These are phyloP conservation scores for Otatea glauca DNA, from an alignment of 176 grass and related monocot species.

Conservation along the genomic window DNA sequence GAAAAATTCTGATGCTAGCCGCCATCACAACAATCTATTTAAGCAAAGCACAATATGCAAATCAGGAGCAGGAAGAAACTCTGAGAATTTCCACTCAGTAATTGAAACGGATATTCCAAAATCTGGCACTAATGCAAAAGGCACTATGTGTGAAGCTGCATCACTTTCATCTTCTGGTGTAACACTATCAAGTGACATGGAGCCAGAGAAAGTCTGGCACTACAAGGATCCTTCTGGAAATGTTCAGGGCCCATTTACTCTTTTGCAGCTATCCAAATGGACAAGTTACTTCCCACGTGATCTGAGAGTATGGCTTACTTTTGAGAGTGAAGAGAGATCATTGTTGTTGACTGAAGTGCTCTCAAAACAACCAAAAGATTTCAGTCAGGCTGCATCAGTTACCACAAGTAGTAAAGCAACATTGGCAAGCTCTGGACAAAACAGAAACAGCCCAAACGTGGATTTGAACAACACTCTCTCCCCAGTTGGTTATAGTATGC, in stretches of 20 bases:
- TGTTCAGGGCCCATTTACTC: conserved; percentile 91
- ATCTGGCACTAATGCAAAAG: conserved; percentile 31
- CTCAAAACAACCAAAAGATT: conserved; percentile 69
- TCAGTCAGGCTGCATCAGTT: conserved; percentile 53
- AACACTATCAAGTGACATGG: conserved; percentile 48
- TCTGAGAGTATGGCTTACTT: conserved; percentile 84
- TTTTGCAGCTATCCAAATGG: conserved; percentile 87
- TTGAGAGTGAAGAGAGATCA: conserved; percentile 90
- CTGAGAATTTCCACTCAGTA: conserved; percentile 34
- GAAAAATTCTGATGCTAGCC: conserved; percentile 33
- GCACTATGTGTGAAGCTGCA: conserved; percentile 41
- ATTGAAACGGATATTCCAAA: conserved; percentile 41
- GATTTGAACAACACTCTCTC: conserved; percentile 50
- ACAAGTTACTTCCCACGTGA: conserved; percentile 77
- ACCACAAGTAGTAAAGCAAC: conserved; percentile 40
- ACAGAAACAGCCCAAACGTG: conserved; percentile 35
- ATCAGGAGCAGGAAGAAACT: conserved; percentile 33
- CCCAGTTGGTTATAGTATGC: conserved; percentile 48
- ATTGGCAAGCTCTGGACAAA: conserved; percentile 36
- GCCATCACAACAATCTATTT: conserved; percentile 20
- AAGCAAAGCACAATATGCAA: conserved; percentile 39
- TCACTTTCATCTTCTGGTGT: conserved; percentile 39
- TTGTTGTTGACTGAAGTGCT: conserved; percentile 77
- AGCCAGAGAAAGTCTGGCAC: conserved; percentile 94
- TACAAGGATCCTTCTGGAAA: conserved; percentile 93